phyloP scores from a whole-genome alignment of 495 filamentous ascomycete species.

The Terfezia boudieri region DNA sequence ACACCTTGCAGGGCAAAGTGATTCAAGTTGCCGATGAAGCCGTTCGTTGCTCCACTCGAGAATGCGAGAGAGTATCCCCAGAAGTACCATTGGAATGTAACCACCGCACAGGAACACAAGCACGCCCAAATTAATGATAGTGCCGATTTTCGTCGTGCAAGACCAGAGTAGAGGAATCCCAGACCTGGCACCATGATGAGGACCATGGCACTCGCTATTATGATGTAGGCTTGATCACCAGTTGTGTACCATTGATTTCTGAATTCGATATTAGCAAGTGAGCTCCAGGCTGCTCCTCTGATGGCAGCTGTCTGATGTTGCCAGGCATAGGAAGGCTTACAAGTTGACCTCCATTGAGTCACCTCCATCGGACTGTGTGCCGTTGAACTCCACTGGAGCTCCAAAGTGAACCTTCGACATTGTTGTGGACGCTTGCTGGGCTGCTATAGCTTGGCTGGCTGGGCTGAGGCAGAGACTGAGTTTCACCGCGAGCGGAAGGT shows the following conservation, averaged over 20 bases:
- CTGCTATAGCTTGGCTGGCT: not conserved
- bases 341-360: conserved; percentile 29
- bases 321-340: conserved; percentile 30
- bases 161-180: conserved; percentile 97
- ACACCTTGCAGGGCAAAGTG: conserved; percentile 72
- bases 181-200: conserved; percentile 83
- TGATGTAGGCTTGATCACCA: conserved; percentile 69
- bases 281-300: not conserved
- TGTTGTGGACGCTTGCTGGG: not conserved
- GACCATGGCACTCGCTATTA: conserved; percentile 84
- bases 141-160: conserved; percentile 85
- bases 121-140: conserved; percentile 89
- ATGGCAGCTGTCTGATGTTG: not conserved
- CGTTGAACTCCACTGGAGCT: conserved; percentile 49
- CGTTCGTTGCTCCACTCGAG: conserved; percentile 55
- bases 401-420: conserved; percentile 74
- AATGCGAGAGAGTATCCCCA: conserved; percentile 95
- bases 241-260: conserved; percentile 26
- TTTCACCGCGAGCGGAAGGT: no score
- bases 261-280: conserved; percentile 4
- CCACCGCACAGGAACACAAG: conserved; percentile 70
- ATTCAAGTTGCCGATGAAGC: conserved; percentile 64
- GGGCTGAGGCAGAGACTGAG: no score
- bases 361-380: conserved; percentile 55
- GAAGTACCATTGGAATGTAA: conserved; percentile 98